Conservation (phyloP, 208 protist species). For the Trypanosomatidae sp. region DNA sequence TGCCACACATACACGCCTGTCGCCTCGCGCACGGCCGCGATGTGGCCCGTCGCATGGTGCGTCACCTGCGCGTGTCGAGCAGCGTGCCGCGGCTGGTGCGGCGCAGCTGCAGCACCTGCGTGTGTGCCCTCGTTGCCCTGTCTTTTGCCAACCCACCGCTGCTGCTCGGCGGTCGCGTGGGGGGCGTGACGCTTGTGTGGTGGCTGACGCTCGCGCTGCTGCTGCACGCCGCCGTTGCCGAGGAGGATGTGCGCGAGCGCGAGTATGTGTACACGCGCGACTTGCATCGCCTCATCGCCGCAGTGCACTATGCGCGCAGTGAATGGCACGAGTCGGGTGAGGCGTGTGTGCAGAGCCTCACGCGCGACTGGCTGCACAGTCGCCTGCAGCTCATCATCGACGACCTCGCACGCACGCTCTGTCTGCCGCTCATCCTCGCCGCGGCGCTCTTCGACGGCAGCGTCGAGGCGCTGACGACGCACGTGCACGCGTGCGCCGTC, state of each 20-base stretch:
- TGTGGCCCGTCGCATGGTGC: slow-evolving; percentile 36
- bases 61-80: slow-evolving; percentile 23
- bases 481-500: slow-evolving; percentile 27
- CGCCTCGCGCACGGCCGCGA: slow-evolving; percentile 29
- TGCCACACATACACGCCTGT: slow-evolving; percentile 41
- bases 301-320: slow-evolving; percentile 24
- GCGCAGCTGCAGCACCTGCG: slow-evolving; percentile 31
- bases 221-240: slow-evolving; percentile 27
- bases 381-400: slow-evolving; percentile 20
- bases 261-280: slow-evolving; percentile 58
- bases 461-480: slow-evolving; percentile 19
- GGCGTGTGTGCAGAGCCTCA: slow-evolving; percentile 35
- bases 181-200: slow-evolving; percentile 46
- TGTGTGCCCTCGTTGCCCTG: slow-evolving; percentile 26
- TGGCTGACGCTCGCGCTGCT: slow-evolving; percentile 56
- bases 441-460: slow-evolving; percentile 43
- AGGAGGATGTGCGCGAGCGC: slow-evolving; percentile 24
- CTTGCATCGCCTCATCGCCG: slow-evolving; percentile 23
- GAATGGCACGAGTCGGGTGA: slow-evolving; percentile 60
- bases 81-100: slow-evolving; percentile 30
- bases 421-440: slow-evolving; percentile 43
- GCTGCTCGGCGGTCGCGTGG: slow-evolving; percentile 35
- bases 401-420: slow-evolving; percentile 21
- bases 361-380: slow-evolving; percentile 32
- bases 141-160: slow-evolving; percentile 67